Base-by-base conservation (phyloP, 2,329 filamentous ascomycete species). In the Hyphodiscus sp. region DNA sequence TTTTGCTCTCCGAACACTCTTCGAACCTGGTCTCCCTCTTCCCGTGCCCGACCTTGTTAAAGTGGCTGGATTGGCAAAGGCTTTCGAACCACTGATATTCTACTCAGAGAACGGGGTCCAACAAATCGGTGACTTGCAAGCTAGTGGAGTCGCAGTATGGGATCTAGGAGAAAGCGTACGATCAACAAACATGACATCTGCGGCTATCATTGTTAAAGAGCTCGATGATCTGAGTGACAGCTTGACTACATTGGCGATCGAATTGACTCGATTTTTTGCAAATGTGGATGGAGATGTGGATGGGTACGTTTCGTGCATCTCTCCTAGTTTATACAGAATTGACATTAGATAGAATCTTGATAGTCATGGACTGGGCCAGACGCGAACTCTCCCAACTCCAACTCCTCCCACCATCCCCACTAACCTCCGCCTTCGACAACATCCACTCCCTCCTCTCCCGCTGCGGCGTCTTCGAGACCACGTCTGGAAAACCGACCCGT, bases 361-460 rank as follows among this genome's bases (percentile, higher is more conserved):
- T 94, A 56, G 90, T 95, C 49, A 96, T 97, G 91, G 90, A 96
- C 67, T 96, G 92, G 92, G 89, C 90, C 15, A 87, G 87, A 66
- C 84, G 91, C 60, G 91, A 96, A 69, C 81, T 97, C 15, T 77
- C 83, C 56, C 83, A 84, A 45, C 74, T 94, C 53, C 80, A 83
- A 57, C 76, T 76, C 20, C 73, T 79, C 19, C 81, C 83, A 7
- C 78, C 80, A 1, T 81, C 79, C 44, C 79, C 83, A 1, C 73
- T 95, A 20, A 81, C 85, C 18, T 82, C 83, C 13, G 81, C 87
- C 44, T 90, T 91, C 67, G 87, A 90, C 69, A 95, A 95, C 67
- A 75, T 96, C 47, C 89, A 96, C 74, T 85, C 81, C 62, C 72
- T 92, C 41, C 79, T 96, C 53, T 86, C 82, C 52, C 77, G 80